phyloP scores from a whole-genome alignment of 2,329 filamentous ascomycete genomes.

The Sporothrix globosa region DNA sequence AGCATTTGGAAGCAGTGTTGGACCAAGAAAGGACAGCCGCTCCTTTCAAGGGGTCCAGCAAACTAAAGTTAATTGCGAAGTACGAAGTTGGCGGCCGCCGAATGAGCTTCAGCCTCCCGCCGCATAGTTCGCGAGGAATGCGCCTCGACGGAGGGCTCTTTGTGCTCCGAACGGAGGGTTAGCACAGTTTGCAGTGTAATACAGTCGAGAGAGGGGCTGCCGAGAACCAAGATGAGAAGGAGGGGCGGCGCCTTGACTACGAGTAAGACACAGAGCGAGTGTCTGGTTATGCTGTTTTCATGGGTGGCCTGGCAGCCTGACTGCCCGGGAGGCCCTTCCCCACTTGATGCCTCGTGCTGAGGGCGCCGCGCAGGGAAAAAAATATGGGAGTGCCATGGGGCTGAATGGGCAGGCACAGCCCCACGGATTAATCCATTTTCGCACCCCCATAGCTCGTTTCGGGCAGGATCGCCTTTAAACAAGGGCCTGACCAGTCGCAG shows the following conservation, averaged over 20 bases:
- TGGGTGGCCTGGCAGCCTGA: not conserved
- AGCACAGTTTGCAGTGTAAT: not conserved
- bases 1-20: not conserved
- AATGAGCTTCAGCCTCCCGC: conserved; percentile 18
- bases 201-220: conserved; percentile 23
- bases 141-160: not conserved
- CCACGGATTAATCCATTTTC: conserved; percentile 7
- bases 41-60: not conserved
- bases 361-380: conserved; percentile 9
- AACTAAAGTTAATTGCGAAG: not conserved
- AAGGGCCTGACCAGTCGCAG: not conserved
- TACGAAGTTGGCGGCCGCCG: conserved; percentile 19
- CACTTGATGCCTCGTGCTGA: conserved; percentile 15
- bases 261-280: not conserved
- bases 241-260: conserved; percentile 21
- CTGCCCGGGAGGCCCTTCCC: not conserved
- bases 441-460: not conserved
- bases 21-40: conserved; percentile 1
- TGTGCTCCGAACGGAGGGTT: conserved; percentile 11
- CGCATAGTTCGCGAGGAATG: conserved; percentile 5
- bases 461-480: not conserved
- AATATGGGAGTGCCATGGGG: conserved; percentile 20
- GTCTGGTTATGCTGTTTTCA: conserved; percentile 5
- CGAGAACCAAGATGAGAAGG: conserved; percentile 26
- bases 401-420: conserved; percentile 28